phyloP scores from a whole-genome alignment of 345 rosid genomes.

The Populus simonii region DNA sequence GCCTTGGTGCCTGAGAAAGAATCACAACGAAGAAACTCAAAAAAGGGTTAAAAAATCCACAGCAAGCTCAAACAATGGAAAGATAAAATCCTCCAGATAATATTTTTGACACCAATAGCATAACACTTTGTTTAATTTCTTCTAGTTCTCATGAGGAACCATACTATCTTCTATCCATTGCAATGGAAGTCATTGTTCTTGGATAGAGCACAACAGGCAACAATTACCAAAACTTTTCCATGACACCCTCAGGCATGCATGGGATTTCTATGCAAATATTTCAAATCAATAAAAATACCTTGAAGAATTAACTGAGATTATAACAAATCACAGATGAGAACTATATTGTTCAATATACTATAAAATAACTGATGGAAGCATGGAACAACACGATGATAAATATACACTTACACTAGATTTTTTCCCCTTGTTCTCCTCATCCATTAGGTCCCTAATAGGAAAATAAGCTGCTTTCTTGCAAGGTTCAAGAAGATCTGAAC shows the following conservation, averaged over 20 bases:
- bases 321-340: background rate
- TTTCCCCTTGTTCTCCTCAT: too few relatives aligned
- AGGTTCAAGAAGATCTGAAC: background rate
- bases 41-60: background rate
- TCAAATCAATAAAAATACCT: background rate
- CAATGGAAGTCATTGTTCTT: background rate
- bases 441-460: too few relatives aligned
- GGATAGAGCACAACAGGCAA: background rate
- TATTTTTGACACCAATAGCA: too few relatives aligned
- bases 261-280: background rate
- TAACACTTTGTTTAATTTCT: too few relatives aligned
- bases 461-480: too few relatives aligned
- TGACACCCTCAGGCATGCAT: background rate
- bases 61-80: background rate
- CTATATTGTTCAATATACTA: too few relatives aligned
- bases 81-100: background rate
- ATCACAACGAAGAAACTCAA: background rate
- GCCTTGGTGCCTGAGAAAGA: constrained; percentile 61
- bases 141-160: background rate
- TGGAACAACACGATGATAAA: too few relatives aligned
- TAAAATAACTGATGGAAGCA: too few relatives aligned
- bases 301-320: too few relatives aligned
- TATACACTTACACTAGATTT: too few relatives aligned
- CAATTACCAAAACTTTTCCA: background rate
- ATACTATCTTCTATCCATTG: background rate